phyloP scores from a whole-genome alignment of 2,329 filamentous ascomycete genomes.

The Allantophomopsis cytisporea region DNA sequence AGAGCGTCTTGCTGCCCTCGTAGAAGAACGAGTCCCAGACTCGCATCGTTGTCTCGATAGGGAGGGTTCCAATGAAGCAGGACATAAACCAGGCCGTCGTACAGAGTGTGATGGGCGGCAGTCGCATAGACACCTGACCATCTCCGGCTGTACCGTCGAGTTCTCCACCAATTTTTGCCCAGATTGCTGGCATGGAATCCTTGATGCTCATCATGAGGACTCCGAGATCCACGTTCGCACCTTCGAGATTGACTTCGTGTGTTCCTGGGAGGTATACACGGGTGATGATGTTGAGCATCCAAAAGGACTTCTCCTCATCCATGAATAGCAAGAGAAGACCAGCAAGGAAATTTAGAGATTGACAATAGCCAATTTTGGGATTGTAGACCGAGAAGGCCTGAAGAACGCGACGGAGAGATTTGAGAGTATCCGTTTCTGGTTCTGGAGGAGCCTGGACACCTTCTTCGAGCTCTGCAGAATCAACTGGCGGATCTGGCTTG shows the following conservation, averaged over 20 bases:
- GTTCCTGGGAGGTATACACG: conserved; percentile 80
- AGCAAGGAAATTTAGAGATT: conserved; percentile 89
- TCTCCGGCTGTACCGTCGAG: conserved; percentile 31
- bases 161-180: conserved; percentile 77
- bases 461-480: conserved; percentile 18
- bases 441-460: conserved; percentile 9
- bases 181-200: conserved; percentile 70
- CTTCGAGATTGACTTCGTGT: conserved; percentile 80
- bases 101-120: conserved; percentile 84
- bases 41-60: conserved; percentile 80
- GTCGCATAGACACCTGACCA: conserved; percentile 28
- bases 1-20: conserved; percentile 86
- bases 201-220: conserved; percentile 82
- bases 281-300: conserved; percentile 87
- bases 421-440: conserved; percentile 63
- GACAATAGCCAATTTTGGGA: conserved; percentile 85
- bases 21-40: conserved; percentile 97
- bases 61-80: conserved; percentile 83
- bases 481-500: conserved; percentile 40
- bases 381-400: conserved; percentile 87
- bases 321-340: conserved; percentile 83
- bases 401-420: conserved; percentile 70
- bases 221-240: conserved; percentile 85
- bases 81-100: conserved; percentile 98
- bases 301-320: conserved; percentile 80